A percentile compares a stretch with the other conserved stretches of the same genome.
These are phyloP conservation scores for Acanthamoeba polyphaga DNA, from an alignment of 208 protist genomes.

Conservation along the genomic window DNA sequence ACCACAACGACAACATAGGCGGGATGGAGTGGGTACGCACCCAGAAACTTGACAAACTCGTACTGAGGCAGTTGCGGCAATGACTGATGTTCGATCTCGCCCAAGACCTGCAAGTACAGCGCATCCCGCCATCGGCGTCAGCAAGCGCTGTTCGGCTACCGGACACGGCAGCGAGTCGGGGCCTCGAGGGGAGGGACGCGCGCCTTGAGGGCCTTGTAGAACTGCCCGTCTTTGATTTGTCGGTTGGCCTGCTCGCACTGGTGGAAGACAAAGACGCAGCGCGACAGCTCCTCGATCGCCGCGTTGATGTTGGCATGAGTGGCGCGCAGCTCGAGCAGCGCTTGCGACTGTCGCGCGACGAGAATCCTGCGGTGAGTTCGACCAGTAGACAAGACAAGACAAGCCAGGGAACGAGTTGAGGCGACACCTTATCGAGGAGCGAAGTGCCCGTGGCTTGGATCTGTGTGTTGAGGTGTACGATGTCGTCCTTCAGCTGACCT, in stretches of 20 bases:
- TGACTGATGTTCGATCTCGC: background rate
- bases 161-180: background rate
- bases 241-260: slow-evolving; percentile 52
- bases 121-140: background rate
- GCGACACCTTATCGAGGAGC: slow-evolving; percentile 1
- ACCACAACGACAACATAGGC: no score
- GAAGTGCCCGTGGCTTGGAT: slow-evolving; percentile 29
- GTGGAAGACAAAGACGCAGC: slow-evolving; percentile 23
- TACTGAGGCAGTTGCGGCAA: background rate
- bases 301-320: slow-evolving; percentile 52
- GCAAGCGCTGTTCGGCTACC: background rate
- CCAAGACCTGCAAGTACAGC: background rate
- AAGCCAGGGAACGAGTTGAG: background rate
- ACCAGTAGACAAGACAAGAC: background rate
- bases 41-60: background rate
- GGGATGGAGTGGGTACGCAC: background rate
- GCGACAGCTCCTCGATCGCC: slow-evolving; percentile 46
- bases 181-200: background rate
- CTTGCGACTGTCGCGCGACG: background rate
- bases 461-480: background rate
- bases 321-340: background rate
- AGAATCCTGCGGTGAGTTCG: background rate
- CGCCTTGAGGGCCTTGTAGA: slow-evolving; percentile 37
- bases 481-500: slow-evolving; percentile 23
- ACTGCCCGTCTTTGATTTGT: slow-evolving; percentile 42